Conservation (phyloP, 1,139 yeast species). For the Sugiyamaella xylanicola region DNA sequence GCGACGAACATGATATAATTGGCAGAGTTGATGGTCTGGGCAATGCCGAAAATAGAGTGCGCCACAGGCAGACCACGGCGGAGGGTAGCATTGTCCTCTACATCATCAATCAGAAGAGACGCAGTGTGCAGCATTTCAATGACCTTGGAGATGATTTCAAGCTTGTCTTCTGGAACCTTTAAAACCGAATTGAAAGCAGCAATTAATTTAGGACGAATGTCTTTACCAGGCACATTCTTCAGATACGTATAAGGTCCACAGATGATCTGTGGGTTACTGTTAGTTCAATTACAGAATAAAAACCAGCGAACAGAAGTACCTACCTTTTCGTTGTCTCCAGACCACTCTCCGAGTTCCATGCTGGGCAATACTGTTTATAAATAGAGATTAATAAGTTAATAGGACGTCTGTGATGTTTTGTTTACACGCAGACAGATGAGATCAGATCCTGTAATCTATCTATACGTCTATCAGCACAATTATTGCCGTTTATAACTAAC, state of each 20-base stretch:
- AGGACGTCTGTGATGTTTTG: too few relatives aligned
- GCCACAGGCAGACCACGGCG: conserved; percentile 81
- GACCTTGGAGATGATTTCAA: conserved; percentile 47
- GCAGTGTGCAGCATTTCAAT: conserved; percentile 66
- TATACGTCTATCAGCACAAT: too few relatives aligned
- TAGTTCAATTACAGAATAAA: neutral
- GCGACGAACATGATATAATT: conserved; percentile 82
- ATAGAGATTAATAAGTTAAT: too few relatives aligned
- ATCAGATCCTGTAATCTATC: too few relatives aligned
- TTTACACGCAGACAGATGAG: too few relatives aligned
- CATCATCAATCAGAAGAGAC: conserved; percentile 76
- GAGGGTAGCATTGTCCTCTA: conserved; percentile 71
- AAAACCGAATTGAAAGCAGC: conserved; percentile 54
- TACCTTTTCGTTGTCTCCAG: conserved; percentile 26
- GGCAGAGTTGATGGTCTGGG: conserved; percentile 80
- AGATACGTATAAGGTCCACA: conserved; percentile 58
- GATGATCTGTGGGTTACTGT: conserved; percentile 34
- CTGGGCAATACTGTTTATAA: neutral
- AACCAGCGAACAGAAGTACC: neutral
- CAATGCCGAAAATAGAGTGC: conserved; percentile 71
- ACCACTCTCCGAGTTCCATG: conserved; percentile 26
- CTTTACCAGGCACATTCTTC: conserved; percentile 56
- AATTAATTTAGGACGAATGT: conserved; percentile 53
- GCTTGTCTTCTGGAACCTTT: conserved; percentile 43
- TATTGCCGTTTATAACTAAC: neutral